Base-by-base conservation (phyloP, 176 grass and related monocot genomes). In the Stipa capillata region DNA sequence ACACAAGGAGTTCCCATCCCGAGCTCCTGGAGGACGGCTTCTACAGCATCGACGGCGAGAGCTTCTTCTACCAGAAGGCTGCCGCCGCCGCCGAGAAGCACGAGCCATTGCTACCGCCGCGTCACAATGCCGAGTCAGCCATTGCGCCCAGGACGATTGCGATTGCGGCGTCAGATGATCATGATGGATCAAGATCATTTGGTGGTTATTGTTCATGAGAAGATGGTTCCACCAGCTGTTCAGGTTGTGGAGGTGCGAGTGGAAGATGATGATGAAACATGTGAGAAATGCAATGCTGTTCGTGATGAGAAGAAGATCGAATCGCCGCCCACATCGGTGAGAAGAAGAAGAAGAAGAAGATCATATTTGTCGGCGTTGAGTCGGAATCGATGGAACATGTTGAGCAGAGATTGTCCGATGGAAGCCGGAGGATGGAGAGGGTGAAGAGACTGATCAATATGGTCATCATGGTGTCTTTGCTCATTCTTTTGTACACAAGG, bases 1-100 rank as follows among this genome's bases (percentile, higher is more conserved):
- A 81, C 58, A 78, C 76, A 7, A 70, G 40, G 42, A n/a, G 5
- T 21, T 11, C 51, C 23, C 80, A 90, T 14, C 80, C 93, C 1
- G 90, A 92, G 27, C 57, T 90, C 69, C 20, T 10, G 0, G 93
- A 85, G 72, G 61, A 65, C 79, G 71, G 41, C 33, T 48, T 64
- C 17, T 96, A 92, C 76, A 49, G 81, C 53, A 79, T 90, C 54
- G 74, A 86, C 8, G 93, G 84, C 59, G 93, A 84, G 20, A 85
- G 27, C 20, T 79, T 96, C 24, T 79, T 96, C 79, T 83, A 92
- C 71, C 25, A 41, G 6, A 87, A 87, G 49, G 7, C 56, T 2
- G 5, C 3, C 7, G 67, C 65, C 2, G 13, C 4, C 27, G 33
- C 65, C 4, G 48, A 61, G 1, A 29, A 13, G 0, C 34, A 50